Conservation (phyloP, 306 rosid genomes). For the Canavalia ensiformis region DNA sequence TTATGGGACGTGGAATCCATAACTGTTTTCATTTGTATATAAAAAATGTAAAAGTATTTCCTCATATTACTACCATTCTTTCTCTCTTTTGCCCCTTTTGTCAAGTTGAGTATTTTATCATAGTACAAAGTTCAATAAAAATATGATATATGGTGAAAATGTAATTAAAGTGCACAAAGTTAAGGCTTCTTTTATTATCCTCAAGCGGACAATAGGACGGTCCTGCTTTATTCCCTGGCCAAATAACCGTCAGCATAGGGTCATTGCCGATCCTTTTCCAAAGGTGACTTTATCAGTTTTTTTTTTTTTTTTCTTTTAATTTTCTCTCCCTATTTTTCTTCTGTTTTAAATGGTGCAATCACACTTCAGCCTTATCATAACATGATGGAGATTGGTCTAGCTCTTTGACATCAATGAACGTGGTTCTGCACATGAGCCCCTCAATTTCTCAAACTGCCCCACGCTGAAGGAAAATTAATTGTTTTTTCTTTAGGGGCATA, state of each 20-base stretch:
- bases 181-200: conserved; percentile 68
- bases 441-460: conserved; percentile 50
- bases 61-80: conserved; percentile 30
- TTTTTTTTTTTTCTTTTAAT: not conserved
- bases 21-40: conserved; percentile 42
- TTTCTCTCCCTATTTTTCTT: not conserved
- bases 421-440: conserved; percentile 67
- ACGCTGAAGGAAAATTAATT: not conserved
- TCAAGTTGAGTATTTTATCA: conserved; percentile 32
- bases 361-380: conserved; percentile 61
- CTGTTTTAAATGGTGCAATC: conserved; percentile 49
- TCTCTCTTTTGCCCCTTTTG: conserved; percentile 42
- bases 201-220: conserved; percentile 63
- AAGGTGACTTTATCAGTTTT: conserved; percentile 50
- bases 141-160: conserved; percentile 49
- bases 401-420: conserved; percentile 56
- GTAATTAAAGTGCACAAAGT: conserved; percentile 50
- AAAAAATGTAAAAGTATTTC: conserved; percentile 38
- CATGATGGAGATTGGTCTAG: conserved; percentile 53
- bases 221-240: conserved; percentile 63
- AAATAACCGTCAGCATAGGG: conserved; percentile 71
- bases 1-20: conserved; percentile 80
- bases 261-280: conserved; percentile 60
- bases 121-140: conserved; percentile 42
- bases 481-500: conserved; percentile 18